These are phyloP conservation scores for Peronospora destructor DNA, from an alignment of 352 stramenopile genomes.

Conservation along the genomic window DNA sequence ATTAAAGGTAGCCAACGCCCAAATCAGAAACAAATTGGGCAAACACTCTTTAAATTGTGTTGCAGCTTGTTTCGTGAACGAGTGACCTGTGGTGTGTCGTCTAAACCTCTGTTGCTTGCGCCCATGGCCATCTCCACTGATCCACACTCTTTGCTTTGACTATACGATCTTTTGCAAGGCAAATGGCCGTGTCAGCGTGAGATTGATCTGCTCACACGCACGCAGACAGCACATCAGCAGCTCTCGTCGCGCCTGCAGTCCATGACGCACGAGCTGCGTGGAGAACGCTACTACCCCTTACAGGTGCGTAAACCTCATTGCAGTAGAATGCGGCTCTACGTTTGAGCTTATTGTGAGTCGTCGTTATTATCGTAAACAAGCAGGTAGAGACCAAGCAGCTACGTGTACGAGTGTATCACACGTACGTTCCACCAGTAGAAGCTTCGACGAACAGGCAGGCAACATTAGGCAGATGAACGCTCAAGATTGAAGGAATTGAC, in stretches of 20 bases:
- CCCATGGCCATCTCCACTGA: slow-evolving; percentile 1
- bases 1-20: too few relatives aligned
- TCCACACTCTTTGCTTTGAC: neutral
- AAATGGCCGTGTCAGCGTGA: slow-evolving; percentile 53
- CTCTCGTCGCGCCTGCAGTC: slow-evolving; percentile 39
- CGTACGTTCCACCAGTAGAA: slow-evolving; percentile 41
- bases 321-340: neutral
- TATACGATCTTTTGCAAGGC: slow-evolving; percentile 38
- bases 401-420: slow-evolving; percentile 54
- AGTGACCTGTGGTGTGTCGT: slow-evolving; percentile 15
- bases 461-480: slow-evolving; percentile 46
- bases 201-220: slow-evolving; percentile 48
- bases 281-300: slow-evolving; percentile 50
- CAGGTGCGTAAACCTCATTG: slow-evolving; percentile 17
- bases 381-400: slow-evolving; percentile 54
- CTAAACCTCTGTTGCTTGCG: neutral
- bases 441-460: slow-evolving; percentile 27
- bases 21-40: too few relatives aligned
- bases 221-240: slow-evolving; percentile 33
- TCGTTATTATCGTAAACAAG: neutral
- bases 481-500: slow-evolving; percentile 56
- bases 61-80: too few relatives aligned
- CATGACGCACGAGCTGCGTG: slow-evolving; percentile 52
- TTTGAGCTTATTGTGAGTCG: neutral
- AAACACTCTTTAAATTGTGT: too few relatives aligned